phyloP scores from a whole-genome alignment of 306 rosid species.

The Mimosa bimucronata region DNA sequence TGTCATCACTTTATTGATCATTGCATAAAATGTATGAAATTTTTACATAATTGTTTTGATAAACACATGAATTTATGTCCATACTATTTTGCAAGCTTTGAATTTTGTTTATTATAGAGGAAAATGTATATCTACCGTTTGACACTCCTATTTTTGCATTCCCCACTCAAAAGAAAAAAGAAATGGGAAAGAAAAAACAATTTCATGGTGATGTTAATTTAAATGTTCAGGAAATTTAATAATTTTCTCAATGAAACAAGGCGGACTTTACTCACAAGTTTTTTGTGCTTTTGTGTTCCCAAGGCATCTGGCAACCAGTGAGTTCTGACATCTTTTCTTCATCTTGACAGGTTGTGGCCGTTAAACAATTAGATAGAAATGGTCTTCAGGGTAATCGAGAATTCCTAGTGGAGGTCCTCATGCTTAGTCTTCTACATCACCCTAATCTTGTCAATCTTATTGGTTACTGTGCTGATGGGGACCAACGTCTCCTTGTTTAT shows the following conservation, averaged over 20 bases:
- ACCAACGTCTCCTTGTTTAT: constrained; percentile 93
- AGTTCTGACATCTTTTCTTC: constrained; percentile 30
- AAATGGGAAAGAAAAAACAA: background rate
- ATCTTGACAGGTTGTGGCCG: constrained; percentile 75
- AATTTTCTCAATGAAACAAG: background rate
- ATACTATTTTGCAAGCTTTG: background rate
- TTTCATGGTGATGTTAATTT: background rate
- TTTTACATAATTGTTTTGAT: no score
- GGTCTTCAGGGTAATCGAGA: constrained; percentile 97
- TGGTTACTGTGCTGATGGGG: constrained; percentile 95
- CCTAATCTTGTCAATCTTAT: constrained; percentile 81
- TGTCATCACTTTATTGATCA: background rate
- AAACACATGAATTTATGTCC: background rate
- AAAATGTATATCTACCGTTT: background rate
- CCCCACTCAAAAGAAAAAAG: background rate
- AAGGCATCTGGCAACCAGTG: background rate
- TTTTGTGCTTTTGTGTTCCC: constrained; percentile 5
- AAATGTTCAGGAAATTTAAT: background rate
- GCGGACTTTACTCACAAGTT: background rate
- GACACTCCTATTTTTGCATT: background rate
- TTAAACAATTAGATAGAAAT: constrained; percentile 87
- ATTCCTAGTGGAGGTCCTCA: constrained; percentile 91
- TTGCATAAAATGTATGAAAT: background rate
- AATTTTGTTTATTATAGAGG: background rate
- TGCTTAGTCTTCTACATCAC: constrained; percentile 94